Evolutionary conservation across 805 yeast genomes (phyloP).

Genomic region (Myxozyma mucilagina): DNA sequence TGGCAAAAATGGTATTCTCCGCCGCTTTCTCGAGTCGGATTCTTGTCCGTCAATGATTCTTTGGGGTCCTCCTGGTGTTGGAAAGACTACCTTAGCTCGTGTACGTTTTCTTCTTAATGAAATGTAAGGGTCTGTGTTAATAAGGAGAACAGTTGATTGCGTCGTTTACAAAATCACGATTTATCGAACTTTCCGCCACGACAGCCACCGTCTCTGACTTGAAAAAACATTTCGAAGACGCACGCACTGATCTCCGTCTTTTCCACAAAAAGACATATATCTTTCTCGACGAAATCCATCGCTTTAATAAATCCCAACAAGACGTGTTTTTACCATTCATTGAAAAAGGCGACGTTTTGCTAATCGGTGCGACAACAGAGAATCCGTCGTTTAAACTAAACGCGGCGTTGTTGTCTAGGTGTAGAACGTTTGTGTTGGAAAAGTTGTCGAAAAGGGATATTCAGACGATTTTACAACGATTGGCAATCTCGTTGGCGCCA

Average conservation of each 20-base stretch:
- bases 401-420: conserved; percentile 79
- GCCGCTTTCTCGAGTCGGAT: conserved; percentile 54
- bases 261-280: conserved; percentile 62
- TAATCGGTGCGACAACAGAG: conserved; percentile 97
- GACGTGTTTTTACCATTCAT: conserved; percentile 81
- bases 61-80: conserved; percentile 97
- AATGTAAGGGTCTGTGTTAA: not conserved
- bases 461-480: conserved; percentile 54
- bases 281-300: conserved; percentile 90
- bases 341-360: conserved; percentile 75
- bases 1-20: conserved; percentile 60
- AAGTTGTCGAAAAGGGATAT: conserved; percentile 55
- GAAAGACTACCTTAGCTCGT: conserved; percentile 82
- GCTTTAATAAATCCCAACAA: conserved; percentile 84
- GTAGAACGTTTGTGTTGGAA: conserved; percentile 72
- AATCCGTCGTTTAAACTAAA: conserved; percentile 84
- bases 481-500: conserved; percentile 6
- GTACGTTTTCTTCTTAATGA: conserved; percentile 30
- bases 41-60: conserved; percentile 74
- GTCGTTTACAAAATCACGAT: conserved; percentile 51
- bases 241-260: conserved; percentile 48
- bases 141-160: conserved; percentile 58
- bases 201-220: conserved; percentile 66
- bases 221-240: conserved; percentile 57
- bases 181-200: conserved; percentile 85